phyloP scores from a whole-genome alignment of 225 moss, liverwort and hornwort species.

The Pseudisothecium myosuroides region DNA sequence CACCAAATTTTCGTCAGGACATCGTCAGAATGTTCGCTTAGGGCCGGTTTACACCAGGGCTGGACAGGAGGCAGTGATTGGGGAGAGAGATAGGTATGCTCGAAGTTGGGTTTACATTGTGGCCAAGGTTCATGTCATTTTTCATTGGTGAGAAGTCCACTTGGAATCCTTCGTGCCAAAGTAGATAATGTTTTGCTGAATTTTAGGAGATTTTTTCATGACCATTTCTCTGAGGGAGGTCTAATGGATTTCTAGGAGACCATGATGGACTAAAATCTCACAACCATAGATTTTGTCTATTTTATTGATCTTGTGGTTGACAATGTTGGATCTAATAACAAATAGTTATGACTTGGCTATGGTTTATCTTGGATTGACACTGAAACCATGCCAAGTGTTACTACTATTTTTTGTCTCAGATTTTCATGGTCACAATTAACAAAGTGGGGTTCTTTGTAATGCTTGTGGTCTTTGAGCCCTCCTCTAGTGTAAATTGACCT shows the following conservation, averaged over 20 bases:
- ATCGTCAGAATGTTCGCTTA: not conserved
- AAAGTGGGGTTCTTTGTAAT: not conserved
- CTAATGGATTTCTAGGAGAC: no score
- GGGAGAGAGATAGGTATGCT: not conserved
- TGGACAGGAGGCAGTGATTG: not conserved
- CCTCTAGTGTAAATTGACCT: no score
- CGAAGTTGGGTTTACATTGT: not conserved
- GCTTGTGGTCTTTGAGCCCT: no score
- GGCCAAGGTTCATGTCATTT: not conserved
- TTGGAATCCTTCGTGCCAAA: not conserved
- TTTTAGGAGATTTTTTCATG: not conserved
- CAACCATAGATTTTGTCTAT: not conserved
- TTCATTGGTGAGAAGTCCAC: not conserved
- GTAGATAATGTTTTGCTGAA: not conserved
- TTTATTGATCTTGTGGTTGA: no score
- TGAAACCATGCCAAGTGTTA: not conserved
- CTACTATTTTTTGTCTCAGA: not conserved
- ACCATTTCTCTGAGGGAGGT: not conserved
- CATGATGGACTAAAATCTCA: no score
- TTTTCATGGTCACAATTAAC: not conserved
- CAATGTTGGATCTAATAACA: not conserved
- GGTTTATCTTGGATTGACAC: not conserved
- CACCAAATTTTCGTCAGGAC: no score
- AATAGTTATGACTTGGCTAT: not conserved
- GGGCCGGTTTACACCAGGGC: no score